Evolutionary conservation across 176 grass and related monocot genomes (phyloP).

Genomic region (bread wheat (Triticum aestivum)): DNA sequence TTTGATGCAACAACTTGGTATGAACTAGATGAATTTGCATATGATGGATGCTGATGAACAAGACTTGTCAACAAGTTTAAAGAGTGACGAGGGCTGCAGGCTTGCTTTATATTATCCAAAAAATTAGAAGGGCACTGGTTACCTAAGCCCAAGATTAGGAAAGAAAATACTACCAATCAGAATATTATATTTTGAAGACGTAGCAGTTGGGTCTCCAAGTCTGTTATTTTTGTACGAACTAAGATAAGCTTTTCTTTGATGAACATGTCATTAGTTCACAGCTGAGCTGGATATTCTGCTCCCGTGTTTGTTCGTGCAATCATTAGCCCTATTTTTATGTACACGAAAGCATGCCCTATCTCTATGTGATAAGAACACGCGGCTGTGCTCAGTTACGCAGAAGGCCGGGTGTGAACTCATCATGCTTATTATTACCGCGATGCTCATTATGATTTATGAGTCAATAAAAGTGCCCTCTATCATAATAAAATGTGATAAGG

Average conservation of each 20-base stretch:
- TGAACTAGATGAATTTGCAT: too few relatives aligned
- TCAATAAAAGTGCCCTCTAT: not conserved
- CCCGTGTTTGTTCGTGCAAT: not conserved
- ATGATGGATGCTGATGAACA: too few relatives aligned
- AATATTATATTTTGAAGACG: not conserved
- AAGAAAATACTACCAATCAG: not conserved
- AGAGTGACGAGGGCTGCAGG: not conserved
- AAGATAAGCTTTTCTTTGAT: not conserved
- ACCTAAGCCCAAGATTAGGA: not conserved
- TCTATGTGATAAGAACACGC: not conserved
- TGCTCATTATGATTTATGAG: not conserved
- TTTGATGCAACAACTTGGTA: not conserved
- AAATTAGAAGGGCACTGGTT: not conserved
- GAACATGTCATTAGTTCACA: not conserved
- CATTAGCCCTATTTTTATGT: slow-evolving; percentile 19
- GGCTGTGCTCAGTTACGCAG: not conserved
- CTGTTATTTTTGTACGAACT: not conserved
- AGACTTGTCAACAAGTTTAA: not conserved
- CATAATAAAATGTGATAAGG: not conserved
- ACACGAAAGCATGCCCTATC: not conserved
- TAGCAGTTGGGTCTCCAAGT: not conserved
- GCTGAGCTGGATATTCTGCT: not conserved
- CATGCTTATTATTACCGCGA: not conserved
- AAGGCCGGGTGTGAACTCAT: not conserved
- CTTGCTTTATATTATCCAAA: not conserved